These are phyloP conservation scores for Cynara cardunculus DNA, from an alignment of 129 eudicot species.

Conservation along the genomic window DNA sequence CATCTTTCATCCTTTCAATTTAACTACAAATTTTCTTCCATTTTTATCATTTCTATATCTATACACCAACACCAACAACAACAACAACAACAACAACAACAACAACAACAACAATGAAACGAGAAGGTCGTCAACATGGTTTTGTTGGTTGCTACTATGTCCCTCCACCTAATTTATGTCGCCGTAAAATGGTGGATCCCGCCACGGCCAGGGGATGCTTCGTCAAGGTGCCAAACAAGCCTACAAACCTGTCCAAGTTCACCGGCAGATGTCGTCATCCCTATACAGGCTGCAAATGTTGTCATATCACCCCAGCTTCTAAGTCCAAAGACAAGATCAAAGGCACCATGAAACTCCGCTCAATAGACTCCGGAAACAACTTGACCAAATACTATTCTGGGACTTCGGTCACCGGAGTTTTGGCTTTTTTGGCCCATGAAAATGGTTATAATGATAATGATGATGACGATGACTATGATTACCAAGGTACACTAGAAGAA, in stretches of 20 bases:
- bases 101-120: conserved; percentile 37
- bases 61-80: conserved; percentile 3
- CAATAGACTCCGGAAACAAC: conserved; percentile 23
- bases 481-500: conserved; percentile 9
- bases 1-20: conserved; percentile 10
- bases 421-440: conserved; percentile 44
- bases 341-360: conserved; percentile 46
- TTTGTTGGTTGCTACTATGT: conserved; percentile 35
- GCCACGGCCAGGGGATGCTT: conserved; percentile 51
- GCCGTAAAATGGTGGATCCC: conserved; percentile 24
- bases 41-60: not conserved
- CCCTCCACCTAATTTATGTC: conserved; percentile 6
- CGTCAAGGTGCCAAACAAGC: conserved; percentile 46
- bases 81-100: conserved; percentile 1
- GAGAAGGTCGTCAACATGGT: conserved; percentile 69
- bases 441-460: conserved; percentile 14
- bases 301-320: conserved; percentile 46
- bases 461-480: conserved; percentile 13
- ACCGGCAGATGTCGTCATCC: conserved; percentile 54
- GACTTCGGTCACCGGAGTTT: conserved; percentile 36
- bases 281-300: conserved; percentile 30
- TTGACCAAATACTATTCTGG: conserved; percentile 25
- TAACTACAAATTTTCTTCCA: conserved; percentile 5
- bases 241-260: conserved; percentile 72
- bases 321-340: conserved; percentile 60